phyloP scores from a whole-genome alignment of 306 rosid species.

The Cicer cuneatum region DNA sequence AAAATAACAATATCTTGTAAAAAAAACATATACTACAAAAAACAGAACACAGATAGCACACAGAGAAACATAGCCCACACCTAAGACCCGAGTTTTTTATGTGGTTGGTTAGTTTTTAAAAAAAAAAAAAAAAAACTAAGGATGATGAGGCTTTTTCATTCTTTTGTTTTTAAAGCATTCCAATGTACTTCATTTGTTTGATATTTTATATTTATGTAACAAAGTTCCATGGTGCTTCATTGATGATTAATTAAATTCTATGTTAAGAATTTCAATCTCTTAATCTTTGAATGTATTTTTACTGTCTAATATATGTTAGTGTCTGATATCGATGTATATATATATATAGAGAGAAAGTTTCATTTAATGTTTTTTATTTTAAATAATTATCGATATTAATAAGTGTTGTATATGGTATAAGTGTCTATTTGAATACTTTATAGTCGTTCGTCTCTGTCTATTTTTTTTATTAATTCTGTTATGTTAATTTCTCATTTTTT shows the following conservation, averaged over 20 bases:
- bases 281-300: neutral
- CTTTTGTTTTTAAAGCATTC: neutral
- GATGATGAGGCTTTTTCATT: conserved; percentile 76
- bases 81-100: conserved; percentile 60
- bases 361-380: too few species aligned
- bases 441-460: neutral
- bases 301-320: too few species aligned
- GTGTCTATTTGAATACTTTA: too few species aligned
- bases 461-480: neutral
- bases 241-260: conserved; percentile 31
- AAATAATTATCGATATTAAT: too few species aligned
- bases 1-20: conserved; percentile 46
- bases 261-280: conserved; percentile 35
- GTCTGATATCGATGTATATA: too few species aligned
- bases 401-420: too few species aligned
- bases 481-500: conserved; percentile 13
- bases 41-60: conserved; percentile 42
- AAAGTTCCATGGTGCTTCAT: conserved; percentile 46
- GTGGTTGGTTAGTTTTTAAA: conserved; percentile 66
- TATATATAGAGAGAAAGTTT: too few species aligned
- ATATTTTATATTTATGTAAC: conserved; percentile 39
- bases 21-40: conserved; percentile 8
- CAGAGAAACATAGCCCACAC: conserved; percentile 72
- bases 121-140: conserved; percentile 47
- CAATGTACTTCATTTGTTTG: conserved; percentile 36